Base-by-base conservation (phyloP, 2,329 filamentous ascomycete genomes). In the Botrytis cinerea region DNA sequence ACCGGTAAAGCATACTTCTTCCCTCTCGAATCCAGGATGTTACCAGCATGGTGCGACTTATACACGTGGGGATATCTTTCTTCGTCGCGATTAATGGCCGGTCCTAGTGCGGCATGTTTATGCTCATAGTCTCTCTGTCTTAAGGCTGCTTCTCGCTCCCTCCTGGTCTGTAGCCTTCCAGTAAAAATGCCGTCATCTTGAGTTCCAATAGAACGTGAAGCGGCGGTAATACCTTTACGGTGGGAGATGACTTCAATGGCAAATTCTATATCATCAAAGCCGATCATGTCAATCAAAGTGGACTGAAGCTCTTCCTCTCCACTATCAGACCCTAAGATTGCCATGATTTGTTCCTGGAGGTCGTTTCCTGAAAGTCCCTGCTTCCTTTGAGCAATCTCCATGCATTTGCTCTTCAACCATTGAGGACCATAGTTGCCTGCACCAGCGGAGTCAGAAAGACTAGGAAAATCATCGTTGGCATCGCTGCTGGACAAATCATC, bases 1-100 rank as follows among this genome's bases (percentile, higher is more conserved):
- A 88, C 80, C 0, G 96, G 96, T 28, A 99, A 84, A 1, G 88
- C 91, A 78, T 97, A 99, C 80, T 92, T 94, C 79, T 90, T 91
- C 1, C 96, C 96, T 68, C 91, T 87, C 35, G 90, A 85, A 73
- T 92, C 96, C 54, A 99, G 84, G 0, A 91, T 93, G 81, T 98
- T 98, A 1, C 96, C 94, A 4, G 95, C 92, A 75, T 90, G 90
- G 80, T 97, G 92, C 2, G 89, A 83, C 78, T 92, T 94, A 84
- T 98, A 99, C 0, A 99, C 94, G 81, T 99, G 96, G 1, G 97
- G 97, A 81, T 99, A 99, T 63, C 92, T 87, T 6, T 91, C 88
- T 71, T 91, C 92, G 74, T 90, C 85, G 66, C 90, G 90, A 71
- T 91, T 86, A 75, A 93, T 87, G n/a, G 89, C 90, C 0, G 93